A percentile compares a stretch with the other conserved stretches of the same genome.
Conservation (phyloP, 202 grass and related monocot species). For the Digitaria exilis region DNA sequence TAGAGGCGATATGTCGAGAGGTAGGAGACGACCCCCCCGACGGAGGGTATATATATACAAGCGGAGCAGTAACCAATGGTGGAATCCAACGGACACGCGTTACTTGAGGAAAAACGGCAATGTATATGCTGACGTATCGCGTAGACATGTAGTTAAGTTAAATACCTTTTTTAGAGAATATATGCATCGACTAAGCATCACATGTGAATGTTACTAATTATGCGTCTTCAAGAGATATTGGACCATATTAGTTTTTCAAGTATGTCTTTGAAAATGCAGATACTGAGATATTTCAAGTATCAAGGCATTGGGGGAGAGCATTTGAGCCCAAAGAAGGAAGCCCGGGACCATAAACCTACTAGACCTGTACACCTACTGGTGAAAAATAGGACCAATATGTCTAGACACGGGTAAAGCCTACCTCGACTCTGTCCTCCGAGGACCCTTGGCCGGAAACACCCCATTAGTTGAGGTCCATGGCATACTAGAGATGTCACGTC, state of each 20-base stretch:
- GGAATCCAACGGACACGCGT: not conserved
- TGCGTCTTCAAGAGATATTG: not conserved
- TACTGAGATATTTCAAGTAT: not conserved
- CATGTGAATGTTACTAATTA: not conserved
- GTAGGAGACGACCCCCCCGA: not conserved
- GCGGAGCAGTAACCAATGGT: fast-evolving
- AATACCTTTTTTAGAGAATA: not conserved
- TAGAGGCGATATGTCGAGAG: not conserved
- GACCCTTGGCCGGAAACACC: too few species aligned
- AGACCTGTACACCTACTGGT: too few species aligned
- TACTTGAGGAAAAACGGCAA: not conserved
- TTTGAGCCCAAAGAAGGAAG: too few species aligned
- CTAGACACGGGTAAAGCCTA: too few species aligned
- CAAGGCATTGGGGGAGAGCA: too few species aligned
- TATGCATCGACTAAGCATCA: too few species aligned
- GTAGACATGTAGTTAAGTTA: not conserved
- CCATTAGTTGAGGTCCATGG: too few species aligned
- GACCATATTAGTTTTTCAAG: not conserved
- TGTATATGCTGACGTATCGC: fast-evolving
- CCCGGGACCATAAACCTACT: too few species aligned
- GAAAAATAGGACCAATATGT: too few species aligned
- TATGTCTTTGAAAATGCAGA: too few species aligned
- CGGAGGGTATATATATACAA: not conserved
- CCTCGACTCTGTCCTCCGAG: too few species aligned
- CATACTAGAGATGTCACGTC: too few species aligned